phyloP scores from a whole-genome alignment of 257 asterid genomes.

The Jacaranda copaia region DNA sequence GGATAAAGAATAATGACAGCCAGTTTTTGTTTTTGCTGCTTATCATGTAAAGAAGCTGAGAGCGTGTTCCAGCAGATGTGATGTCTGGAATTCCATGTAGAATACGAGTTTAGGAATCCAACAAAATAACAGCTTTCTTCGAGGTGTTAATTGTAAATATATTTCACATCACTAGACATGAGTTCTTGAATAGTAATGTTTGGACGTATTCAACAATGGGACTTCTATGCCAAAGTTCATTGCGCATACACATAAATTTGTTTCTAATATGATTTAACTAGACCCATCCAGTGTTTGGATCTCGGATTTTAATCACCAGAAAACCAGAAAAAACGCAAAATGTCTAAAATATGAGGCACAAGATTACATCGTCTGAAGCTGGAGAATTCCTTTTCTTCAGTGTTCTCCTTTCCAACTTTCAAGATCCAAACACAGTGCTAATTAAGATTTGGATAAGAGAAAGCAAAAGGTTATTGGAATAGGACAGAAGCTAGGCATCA shows the following conservation, averaged over 20 bases:
- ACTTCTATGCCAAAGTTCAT: background rate
- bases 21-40: no score
- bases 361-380: no score
- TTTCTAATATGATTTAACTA: background rate
- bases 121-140: slow-evolving; percentile 15
- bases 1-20: no score
- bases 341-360: no score
- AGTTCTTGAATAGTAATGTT: background rate
- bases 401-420: no score
- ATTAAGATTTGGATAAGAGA: background rate
- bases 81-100: background rate
- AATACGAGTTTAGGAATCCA: background rate
- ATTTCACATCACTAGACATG: background rate
- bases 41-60: no score
- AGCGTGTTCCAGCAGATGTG: background rate
- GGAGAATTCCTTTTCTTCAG: no score
- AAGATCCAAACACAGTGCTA: no score
- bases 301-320: no score
- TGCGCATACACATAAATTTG: no score
- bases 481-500: background rate
- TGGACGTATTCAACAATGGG: background rate
- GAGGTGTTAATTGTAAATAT: background rate
- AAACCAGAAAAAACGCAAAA: no score
- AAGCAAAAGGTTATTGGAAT: background rate
- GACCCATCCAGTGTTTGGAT: no score